A percentile compares a stretch with the other conserved stretches of the same genome.
These are phyloP conservation scores for Urostyla sp. DNA, from an alignment of 73 alveolate species.

Conservation along the genomic window DNA sequence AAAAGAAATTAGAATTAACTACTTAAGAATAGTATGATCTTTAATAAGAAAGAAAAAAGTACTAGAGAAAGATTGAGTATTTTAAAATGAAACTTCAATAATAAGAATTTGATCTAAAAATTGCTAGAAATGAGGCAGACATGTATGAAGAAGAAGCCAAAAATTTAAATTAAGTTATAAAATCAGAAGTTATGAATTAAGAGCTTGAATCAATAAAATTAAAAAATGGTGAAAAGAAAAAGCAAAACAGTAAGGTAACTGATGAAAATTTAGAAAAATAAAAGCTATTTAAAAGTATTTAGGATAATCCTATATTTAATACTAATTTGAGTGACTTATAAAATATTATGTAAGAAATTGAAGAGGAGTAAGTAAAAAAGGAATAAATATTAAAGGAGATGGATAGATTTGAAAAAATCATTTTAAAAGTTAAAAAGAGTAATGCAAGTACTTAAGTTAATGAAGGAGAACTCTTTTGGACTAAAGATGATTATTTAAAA, in stretches of 20 bases:
- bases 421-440: slow-evolving; percentile 37
- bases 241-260: too few species aligned
- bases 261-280: slow-evolving; percentile 59
- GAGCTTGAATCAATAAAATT: slow-evolving; percentile 51
- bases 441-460: slow-evolving; percentile 58
- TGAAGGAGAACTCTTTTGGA: slow-evolving; percentile 64
- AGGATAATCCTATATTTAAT: slow-evolving; percentile 49
- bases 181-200: slow-evolving; percentile 61
- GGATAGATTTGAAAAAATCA: slow-evolving; percentile 57
- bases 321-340: slow-evolving; percentile 50
- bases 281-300: slow-evolving; percentile 10
- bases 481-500: too few species aligned
- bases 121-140: slow-evolving; percentile 39
- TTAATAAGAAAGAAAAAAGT: slow-evolving; percentile 30
- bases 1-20: slow-evolving; percentile 33
- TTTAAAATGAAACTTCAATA: slow-evolving; percentile 33
- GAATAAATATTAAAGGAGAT: slow-evolving; percentile 42
- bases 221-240: not conserved
- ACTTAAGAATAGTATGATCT: slow-evolving; percentile 30
- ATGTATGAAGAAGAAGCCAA: slow-evolving; percentile 53
- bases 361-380: slow-evolving; percentile 47
- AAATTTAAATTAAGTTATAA: slow-evolving; percentile 57
- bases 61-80: slow-evolving; percentile 26
- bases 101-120: slow-evolving; percentile 40
- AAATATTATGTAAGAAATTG: slow-evolving; percentile 52